Percentiles rank a stretch among this genome's conserved stretches.
Evolutionary conservation across 495 filamentous ascomycete species (phyloP).

Genomic region (Staphylotrichum tortipilum): DNA sequence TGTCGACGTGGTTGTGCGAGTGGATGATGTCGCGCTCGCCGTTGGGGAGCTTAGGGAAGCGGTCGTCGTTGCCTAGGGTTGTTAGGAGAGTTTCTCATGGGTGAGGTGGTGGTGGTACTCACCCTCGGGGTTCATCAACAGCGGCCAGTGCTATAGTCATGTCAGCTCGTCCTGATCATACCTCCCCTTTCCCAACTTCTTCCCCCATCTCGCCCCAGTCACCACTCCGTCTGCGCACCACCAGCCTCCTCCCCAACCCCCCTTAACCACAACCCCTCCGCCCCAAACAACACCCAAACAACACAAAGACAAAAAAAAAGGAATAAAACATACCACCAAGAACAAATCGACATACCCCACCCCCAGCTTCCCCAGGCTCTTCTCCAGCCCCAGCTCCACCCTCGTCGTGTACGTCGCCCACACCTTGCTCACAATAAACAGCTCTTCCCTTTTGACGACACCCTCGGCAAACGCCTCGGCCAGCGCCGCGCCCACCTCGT

Average conservation of each 20-base stretch:
- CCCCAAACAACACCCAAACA: too few relatives aligned
- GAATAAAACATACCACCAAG: conserved; percentile 35
- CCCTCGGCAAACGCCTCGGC: conserved; percentile 57
- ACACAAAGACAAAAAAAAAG: too few relatives aligned
- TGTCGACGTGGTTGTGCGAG: conserved; percentile 57
- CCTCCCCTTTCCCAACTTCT: neutral
- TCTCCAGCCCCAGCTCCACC: conserved; percentile 58
- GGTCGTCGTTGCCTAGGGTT: conserved; percentile 56
- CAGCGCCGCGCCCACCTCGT: conserved; percentile 47
- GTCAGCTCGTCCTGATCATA: too few relatives aligned
- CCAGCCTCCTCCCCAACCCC: neutral
- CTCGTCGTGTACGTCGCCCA: conserved; percentile 71
- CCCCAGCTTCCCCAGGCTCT: conserved; percentile 60
- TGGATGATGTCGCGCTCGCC: conserved; percentile 61
- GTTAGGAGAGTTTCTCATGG: neutral
- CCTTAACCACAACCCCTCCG: too few relatives aligned
- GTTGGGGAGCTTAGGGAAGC: conserved; percentile 64
- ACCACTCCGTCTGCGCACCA: too few relatives aligned
- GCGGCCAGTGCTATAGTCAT: conserved; percentile 60
- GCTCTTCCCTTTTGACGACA: conserved; percentile 62
- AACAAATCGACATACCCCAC: conserved; percentile 78
- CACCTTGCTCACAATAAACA: conserved; percentile 78
- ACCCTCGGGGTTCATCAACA: conserved; percentile 73
- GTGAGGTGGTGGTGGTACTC: too few relatives aligned
- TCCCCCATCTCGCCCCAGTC: too few relatives aligned